These are phyloP conservation scores for Rhododendron mucronatum DNA, from an alignment of 148 eudicot species.

Conservation along the genomic window DNA sequence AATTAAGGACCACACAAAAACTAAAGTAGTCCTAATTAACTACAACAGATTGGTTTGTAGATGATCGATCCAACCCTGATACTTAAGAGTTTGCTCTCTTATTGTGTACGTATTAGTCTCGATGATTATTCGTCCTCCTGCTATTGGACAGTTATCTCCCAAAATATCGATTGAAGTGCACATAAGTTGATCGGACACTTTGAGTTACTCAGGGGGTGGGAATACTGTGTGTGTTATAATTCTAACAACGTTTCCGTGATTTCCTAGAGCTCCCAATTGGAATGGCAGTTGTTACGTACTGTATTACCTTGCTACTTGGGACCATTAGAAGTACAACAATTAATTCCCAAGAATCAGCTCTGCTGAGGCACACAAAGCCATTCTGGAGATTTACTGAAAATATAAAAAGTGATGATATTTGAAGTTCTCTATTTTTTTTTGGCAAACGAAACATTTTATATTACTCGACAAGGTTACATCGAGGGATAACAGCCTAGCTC, in stretches of 20 bases:
- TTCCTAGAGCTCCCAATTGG: background rate
- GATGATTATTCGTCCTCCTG: background rate
- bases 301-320: background rate
- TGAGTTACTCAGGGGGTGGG: too few relatives aligned
- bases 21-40: background rate
- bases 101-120: too few relatives aligned
- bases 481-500: too few relatives aligned
- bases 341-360: too few relatives aligned
- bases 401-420: too few relatives aligned
- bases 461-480: too few relatives aligned
- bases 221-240: background rate
- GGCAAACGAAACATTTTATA: too few relatives aligned
- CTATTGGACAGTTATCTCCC: background rate
- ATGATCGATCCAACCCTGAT: background rate
- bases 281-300: background rate
- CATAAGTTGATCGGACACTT: background rate
- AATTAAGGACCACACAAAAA: background rate
- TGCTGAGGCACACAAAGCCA: too few relatives aligned
- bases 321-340: background rate
- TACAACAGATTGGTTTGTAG: background rate
- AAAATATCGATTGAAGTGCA: too few relatives aligned
- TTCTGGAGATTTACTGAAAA: too few relatives aligned
- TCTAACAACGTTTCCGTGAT: background rate
- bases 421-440: too few relatives aligned
- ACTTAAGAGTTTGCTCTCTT: background rate